These are phyloP conservation scores for Dryas alaskensis DNA, from an alignment of 306 rosid genomes.

Conservation along the genomic window DNA sequence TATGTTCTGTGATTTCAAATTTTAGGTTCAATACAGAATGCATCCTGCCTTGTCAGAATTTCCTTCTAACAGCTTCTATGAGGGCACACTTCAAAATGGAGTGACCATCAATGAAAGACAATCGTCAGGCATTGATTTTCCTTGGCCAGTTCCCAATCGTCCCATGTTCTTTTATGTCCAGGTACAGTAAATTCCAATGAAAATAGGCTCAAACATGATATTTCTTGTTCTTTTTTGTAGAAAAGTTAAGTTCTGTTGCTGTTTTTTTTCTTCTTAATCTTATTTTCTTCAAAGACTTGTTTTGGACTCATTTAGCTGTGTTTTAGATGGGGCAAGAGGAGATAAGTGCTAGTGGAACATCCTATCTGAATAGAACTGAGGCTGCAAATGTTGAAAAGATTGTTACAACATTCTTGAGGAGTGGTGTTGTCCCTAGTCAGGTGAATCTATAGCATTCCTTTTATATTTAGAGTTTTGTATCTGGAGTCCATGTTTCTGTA, in stretches of 20 bases:
- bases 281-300: not conserved
- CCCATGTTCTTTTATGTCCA: slow-evolving; percentile 99
- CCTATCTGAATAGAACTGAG: slow-evolving; percentile 95
- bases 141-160: slow-evolving; percentile 99
- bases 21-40: slow-evolving; percentile 99
- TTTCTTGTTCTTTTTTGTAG: not conserved
- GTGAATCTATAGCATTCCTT: slow-evolving; percentile 33
- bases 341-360: slow-evolving; percentile 98
- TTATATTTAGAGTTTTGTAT: slow-evolving; percentile 4
- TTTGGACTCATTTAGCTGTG: slow-evolving; percentile 23
- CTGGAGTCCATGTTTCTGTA: not conserved
- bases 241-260: not conserved
- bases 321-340: slow-evolving; percentile 99
- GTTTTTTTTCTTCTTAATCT: not conserved
- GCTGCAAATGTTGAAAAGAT: slow-evolving; percentile 99
- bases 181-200: slow-evolving; percentile 42
- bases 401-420: slow-evolving; percentile 94
- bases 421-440: slow-evolving; percentile 98
- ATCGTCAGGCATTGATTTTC: slow-evolving; percentile 92
- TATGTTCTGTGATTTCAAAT: slow-evolving; percentile 22
- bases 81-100: slow-evolving; percentile 97
- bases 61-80: slow-evolving; percentile 97
- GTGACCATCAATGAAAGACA: slow-evolving; percentile 96
- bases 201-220: not conserved
- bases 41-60: slow-evolving; percentile 96